Evolutionary conservation across 1,284 basidiomycete species (phyloP).

Genomic region (Austroboletus olivaceoglutinosus): DNA sequence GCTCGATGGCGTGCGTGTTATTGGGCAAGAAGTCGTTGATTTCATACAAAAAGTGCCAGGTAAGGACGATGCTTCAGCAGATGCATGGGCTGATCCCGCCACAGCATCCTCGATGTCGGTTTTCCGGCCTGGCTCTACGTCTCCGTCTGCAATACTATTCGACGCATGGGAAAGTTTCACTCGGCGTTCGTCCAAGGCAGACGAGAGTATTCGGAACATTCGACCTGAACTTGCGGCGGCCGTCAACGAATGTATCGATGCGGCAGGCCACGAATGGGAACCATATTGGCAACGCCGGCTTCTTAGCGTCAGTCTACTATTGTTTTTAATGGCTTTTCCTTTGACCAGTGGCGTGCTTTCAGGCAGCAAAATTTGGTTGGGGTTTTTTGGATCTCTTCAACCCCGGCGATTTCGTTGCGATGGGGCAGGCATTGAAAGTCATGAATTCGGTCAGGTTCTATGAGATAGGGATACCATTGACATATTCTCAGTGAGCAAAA

Average conservation of each 20-base stretch:
- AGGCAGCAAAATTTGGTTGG: slow-evolving; percentile 95
- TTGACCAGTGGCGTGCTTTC: slow-evolving; percentile 6
- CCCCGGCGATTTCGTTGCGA: slow-evolving; percentile 85
- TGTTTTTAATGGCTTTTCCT: not conserved
- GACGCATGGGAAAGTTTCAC: slow-evolving; percentile 91
- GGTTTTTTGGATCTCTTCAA: slow-evolving; percentile 93
- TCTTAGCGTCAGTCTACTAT: slow-evolving; percentile 58
- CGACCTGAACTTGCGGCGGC: slow-evolving; percentile 83
- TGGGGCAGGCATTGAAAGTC: slow-evolving; percentile 93
- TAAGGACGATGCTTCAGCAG: slow-evolving; percentile 34
- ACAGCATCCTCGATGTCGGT: slow-evolving; percentile 75
- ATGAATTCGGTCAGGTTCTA: slow-evolving; percentile 90
- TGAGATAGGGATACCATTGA: slow-evolving; percentile 92
- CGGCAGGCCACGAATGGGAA: slow-evolving; percentile 92
- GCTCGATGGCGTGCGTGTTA: slow-evolving; percentile 82
- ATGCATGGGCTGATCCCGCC: slow-evolving; percentile 5
- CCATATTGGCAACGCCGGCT: slow-evolving; percentile 85
- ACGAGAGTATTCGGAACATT: slow-evolving; percentile 90
- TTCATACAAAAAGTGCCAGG: slow-evolving; percentile 92
- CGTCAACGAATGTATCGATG: slow-evolving; percentile 91
- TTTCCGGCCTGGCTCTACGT: slow-evolving; percentile 90
- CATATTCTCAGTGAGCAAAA: slow-evolving; percentile 78
- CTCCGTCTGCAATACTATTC: slow-evolving; percentile 88
- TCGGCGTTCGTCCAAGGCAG: slow-evolving; percentile 82
- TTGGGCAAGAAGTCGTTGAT: slow-evolving; percentile 80